phyloP scores from a whole-genome alignment of 2,329 filamentous ascomycete species.

The Cordyceps tenuipes region DNA sequence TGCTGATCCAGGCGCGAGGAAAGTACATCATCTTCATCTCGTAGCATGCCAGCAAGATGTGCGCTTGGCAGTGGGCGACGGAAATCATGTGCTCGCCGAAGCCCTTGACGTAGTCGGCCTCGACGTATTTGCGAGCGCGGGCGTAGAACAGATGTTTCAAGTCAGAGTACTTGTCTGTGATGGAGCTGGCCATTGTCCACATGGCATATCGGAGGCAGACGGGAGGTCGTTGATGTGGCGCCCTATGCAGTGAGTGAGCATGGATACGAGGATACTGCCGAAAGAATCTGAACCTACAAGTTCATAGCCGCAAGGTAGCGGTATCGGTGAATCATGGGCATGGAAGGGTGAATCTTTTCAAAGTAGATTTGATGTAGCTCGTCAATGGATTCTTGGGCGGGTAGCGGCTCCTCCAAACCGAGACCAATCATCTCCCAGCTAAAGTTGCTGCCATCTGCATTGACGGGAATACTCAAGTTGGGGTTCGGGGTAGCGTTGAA shows the following conservation, averaged over 20 bases:
- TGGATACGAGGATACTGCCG: not conserved
- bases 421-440: conserved; percentile 70
- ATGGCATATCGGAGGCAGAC: conserved; percentile 88
- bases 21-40: conserved; percentile 99
- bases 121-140: conserved; percentile 79
- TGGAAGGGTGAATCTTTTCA: conserved; percentile 75
- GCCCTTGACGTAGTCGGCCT: conserved; percentile 83
- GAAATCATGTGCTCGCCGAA: conserved; percentile 86
- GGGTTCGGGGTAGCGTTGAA: conserved; percentile 35
- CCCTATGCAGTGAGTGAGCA: conserved; percentile 30
- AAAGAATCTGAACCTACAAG: conserved; percentile 40
- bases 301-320: conserved; percentile 86
- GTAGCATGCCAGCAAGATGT: conserved; percentile 69
- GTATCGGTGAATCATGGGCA: conserved; percentile 83
- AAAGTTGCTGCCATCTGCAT: conserved; percentile 47
- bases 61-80: conserved; percentile 77
- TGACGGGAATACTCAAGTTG: conserved; percentile 33
- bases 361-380: conserved; percentile 89
- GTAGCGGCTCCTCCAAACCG: conserved; percentile 51
- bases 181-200: conserved; percentile 86
- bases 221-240: conserved; percentile 78
- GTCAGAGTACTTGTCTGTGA: conserved; percentile 70
- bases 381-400: conserved; percentile 59
- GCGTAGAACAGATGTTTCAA: conserved; percentile 86
- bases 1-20: conserved; percentile 88